phyloP scores from a whole-genome alignment of 1,139 yeast genomes.

The Blastobotrys aristatus region DNA sequence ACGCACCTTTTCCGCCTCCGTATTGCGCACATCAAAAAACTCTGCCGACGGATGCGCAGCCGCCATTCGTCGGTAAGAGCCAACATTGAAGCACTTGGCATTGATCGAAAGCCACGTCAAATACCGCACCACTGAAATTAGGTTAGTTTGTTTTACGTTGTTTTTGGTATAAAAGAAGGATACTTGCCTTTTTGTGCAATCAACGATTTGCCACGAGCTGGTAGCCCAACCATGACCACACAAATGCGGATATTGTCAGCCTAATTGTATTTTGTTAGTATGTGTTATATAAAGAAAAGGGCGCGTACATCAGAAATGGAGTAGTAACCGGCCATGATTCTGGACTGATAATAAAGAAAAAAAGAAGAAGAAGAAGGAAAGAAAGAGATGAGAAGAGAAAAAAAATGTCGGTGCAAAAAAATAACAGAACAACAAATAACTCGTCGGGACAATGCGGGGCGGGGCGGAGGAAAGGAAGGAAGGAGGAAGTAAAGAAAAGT shows the following conservation, averaged over 20 bases:
- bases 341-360: background rate
- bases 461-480: no score
- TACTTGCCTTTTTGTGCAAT: slow-evolving; percentile 58
- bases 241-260: slow-evolving; percentile 34
- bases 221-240: slow-evolving; percentile 54
- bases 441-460: slow-evolving; percentile 4
- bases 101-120: slow-evolving; percentile 86
- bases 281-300: background rate
- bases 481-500: no score
- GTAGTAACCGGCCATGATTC: slow-evolving; percentile 6
- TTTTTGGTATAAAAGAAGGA: background rate
- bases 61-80: slow-evolving; percentile 66
- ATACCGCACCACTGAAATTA: slow-evolving; percentile 62
- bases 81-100: slow-evolving; percentile 87
- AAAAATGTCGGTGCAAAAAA: background rate
- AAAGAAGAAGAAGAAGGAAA: background rate
- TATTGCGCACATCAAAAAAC: slow-evolving; percentile 69
- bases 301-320: slow-evolving; percentile 7
- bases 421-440: background rate
- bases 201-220: slow-evolving; percentile 73
- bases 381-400: background rate
- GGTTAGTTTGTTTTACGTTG: background rate
- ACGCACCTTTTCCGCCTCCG: slow-evolving; percentile 57
- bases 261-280: slow-evolving; percentile 14
- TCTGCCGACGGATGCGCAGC: slow-evolving; percentile 60